phyloP scores from a whole-genome alignment of 2,329 filamentous ascomycete species.

The Ophiostoma ulmi region DNA sequence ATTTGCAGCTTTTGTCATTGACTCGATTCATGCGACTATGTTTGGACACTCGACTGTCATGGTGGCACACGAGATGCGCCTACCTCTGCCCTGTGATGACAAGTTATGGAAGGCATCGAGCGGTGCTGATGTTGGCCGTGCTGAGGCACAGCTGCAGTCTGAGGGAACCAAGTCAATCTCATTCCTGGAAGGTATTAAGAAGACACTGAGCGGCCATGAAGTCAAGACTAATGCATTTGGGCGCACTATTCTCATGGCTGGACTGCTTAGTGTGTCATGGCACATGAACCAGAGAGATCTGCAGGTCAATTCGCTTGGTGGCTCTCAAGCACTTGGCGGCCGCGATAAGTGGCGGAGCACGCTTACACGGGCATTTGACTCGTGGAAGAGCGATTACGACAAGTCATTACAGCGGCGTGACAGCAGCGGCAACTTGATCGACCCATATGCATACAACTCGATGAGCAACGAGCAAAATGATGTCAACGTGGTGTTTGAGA shows the following conservation, averaged over 20 bases:
- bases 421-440: constrained; percentile 19
- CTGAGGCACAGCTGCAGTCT: constrained; percentile 72
- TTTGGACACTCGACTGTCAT: constrained; percentile 96
- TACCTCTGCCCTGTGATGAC: constrained; percentile 89
- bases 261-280: constrained; percentile 88
- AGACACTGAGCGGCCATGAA: constrained; percentile 75
- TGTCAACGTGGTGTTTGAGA: constrained; percentile 68
- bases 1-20: constrained; percentile 90
- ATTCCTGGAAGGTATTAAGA: constrained; percentile 87
- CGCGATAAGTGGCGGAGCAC: constrained; percentile 87
- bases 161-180: constrained; percentile 79
- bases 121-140: constrained; percentile 76
- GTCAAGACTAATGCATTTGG: constrained; percentile 93
- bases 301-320: constrained; percentile 77
- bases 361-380: constrained; percentile 81
- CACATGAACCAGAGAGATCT: constrained; percentile 96
- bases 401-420: constrained; percentile 56
- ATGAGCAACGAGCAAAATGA: constrained; percentile 48
- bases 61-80: constrained; percentile 91
- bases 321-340: constrained; percentile 69
- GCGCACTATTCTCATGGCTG: constrained; percentile 88
- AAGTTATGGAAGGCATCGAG: constrained; percentile 86
- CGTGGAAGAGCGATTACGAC: constrained; percentile 91
- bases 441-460: constrained; percentile 40
- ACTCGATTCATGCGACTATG: constrained; percentile 95